These are phyloP conservation scores for Mycena galopus DNA, from an alignment of 768 basidiomycete species.

Conservation along the genomic window DNA sequence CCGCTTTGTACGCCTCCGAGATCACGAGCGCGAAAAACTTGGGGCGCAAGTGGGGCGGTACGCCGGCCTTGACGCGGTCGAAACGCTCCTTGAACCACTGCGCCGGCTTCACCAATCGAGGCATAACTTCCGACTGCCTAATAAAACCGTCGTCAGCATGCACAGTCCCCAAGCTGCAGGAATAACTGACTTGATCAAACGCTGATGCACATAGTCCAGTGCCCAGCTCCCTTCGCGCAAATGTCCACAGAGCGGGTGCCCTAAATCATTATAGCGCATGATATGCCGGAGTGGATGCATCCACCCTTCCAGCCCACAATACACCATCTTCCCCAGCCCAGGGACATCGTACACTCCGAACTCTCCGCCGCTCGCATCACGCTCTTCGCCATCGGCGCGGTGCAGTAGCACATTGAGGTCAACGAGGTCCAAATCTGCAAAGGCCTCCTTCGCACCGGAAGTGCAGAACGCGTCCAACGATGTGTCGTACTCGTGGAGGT, in stretches of 20 bases:
- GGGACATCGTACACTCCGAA: slow-evolving; percentile 90
- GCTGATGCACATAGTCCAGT: slow-evolving; percentile 84
- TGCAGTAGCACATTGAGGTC: slow-evolving; percentile 92
- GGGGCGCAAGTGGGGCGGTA: slow-evolving; percentile 91
- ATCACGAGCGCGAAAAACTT: slow-evolving; percentile 96
- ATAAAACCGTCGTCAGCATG: slow-evolving; percentile 30
- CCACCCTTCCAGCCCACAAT: slow-evolving; percentile 98
- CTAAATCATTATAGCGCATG: slow-evolving; percentile 92
- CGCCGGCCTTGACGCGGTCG: slow-evolving; percentile 78
- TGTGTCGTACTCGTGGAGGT: slow-evolving; percentile 78
- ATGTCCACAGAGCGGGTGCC: slow-evolving; percentile 91
- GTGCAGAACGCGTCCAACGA: slow-evolving; percentile 81
- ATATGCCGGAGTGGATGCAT: slow-evolving; percentile 90
- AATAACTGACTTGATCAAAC: slow-evolving; percentile 75
- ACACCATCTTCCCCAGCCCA: slow-evolving; percentile 78
- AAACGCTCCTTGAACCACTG: slow-evolving; percentile 92
- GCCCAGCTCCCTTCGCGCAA: slow-evolving; percentile 93
- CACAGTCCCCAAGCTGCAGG: neutral
- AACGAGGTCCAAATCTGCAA: slow-evolving; percentile 80
- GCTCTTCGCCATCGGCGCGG: slow-evolving; percentile 91
- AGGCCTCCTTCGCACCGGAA: slow-evolving; percentile 78
- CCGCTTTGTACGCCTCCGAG: slow-evolving; percentile 93
- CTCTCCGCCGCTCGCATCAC: slow-evolving; percentile 85
- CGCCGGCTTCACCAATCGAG: slow-evolving; percentile 77
- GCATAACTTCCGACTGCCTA: slow-evolving; percentile 74